Evolutionary conservation across 1,284 basidiomycete species (phyloP).

Genomic region (Leccinum huronense): DNA sequence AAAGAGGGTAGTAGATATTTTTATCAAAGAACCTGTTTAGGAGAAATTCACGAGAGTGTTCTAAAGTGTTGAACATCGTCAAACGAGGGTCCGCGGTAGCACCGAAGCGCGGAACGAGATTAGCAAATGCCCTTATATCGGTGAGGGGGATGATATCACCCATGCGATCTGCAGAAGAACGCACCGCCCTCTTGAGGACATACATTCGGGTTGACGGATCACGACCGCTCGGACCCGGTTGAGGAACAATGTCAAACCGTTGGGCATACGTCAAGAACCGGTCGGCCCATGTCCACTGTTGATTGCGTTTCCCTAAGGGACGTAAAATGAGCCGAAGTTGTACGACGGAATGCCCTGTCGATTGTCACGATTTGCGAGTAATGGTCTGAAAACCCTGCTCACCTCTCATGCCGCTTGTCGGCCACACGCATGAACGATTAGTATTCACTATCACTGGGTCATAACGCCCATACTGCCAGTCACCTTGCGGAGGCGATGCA

Average conservation of each 20-base stretch:
- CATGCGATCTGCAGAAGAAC: not conserved
- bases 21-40: not conserved
- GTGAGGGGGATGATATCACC: not conserved
- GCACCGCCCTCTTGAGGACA: not conserved
- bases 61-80: not conserved
- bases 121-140: not conserved
- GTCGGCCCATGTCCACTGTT: not conserved
- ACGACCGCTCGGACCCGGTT: not conserved
- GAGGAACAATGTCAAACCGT: not conserved
- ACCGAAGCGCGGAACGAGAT: not conserved
- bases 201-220: not conserved
- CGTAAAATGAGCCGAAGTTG: not conserved
- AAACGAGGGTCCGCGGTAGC: not conserved
- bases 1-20: not conserved
- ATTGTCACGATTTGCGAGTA: not conserved
- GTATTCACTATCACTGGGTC: not conserved
- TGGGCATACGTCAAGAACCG: not conserved
- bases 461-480: not conserved
- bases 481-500: not conserved
- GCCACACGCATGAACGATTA: not conserved
- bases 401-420: not conserved
- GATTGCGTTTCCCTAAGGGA: not conserved
- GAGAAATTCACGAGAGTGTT: not conserved
- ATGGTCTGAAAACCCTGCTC: not conserved
- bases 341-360: not conserved